phyloP scores from a whole-genome alignment of 2,329 filamentous ascomycete genomes.

The Aspergillus sp. region DNA sequence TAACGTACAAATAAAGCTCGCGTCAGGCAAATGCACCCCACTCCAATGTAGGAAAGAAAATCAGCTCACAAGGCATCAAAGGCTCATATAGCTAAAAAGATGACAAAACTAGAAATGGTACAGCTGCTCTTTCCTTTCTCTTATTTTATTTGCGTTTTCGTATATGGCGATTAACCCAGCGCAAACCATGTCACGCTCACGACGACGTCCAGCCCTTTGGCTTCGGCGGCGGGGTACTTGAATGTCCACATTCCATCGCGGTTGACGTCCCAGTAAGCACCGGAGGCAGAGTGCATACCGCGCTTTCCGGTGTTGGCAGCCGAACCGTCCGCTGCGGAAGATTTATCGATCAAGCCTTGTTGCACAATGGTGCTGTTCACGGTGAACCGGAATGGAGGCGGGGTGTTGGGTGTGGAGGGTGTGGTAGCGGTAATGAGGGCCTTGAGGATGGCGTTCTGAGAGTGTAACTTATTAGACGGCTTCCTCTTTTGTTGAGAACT shows the following conservation, averaged over 20 bases:
- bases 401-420: conserved; percentile 32
- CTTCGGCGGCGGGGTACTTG: conserved; percentile 49
- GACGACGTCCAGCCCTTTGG: conserved; percentile 50
- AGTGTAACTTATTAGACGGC: not conserved
- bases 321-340: conserved; percentile 56
- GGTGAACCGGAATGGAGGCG: conserved; percentile 82
- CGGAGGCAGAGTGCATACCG: conserved; percentile 59
- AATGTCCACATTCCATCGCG: conserved; percentile 55
- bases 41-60: not conserved
- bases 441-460: conserved; percentile 42
- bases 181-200: conserved; percentile 51
- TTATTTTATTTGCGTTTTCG: conserved; percentile 1
- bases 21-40: not conserved
- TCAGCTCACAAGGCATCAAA: not conserved
- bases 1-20: not conserved
- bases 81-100: not conserved
- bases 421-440: conserved; percentile 44
- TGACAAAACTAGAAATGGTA: not conserved
- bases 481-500: not conserved
- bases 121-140: conserved; percentile 1
- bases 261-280: conserved; percentile 52
- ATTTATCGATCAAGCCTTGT: conserved; percentile 62
- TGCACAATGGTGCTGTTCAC: conserved; percentile 99
- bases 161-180: conserved; percentile 22
- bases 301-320: conserved; percentile 71